A percentile compares a stretch with the other conserved stretches of the same genome.
Conservation (phyloP, 176 grass and related monocot species). For the Bolboschoenus planiculmis region DNA sequence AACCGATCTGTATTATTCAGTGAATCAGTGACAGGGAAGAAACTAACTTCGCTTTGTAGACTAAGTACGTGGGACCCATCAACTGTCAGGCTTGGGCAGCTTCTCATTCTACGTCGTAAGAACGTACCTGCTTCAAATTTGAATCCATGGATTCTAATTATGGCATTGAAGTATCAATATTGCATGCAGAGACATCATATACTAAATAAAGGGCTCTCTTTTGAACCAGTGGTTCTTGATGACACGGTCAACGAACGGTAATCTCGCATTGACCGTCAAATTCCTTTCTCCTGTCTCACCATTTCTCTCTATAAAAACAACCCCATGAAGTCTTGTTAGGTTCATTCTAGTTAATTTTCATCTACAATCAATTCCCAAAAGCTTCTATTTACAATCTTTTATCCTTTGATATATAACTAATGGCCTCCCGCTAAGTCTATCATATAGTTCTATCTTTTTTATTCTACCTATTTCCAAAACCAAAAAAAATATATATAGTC, state of each 20-base stretch:
- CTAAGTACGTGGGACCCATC: not conserved
- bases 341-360: not conserved
- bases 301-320: not conserved
- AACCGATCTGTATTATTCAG: not conserved
- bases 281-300: not conserved
- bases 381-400: not conserved
- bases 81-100: not conserved
- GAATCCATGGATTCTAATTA: not conserved
- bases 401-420: not conserved
- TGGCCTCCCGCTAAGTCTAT: not conserved
- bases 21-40: not conserved
- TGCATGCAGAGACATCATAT: not conserved
- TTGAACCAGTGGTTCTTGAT: not conserved
- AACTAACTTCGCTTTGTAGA: not conserved
- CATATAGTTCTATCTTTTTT: not conserved
- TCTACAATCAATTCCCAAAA: not conserved
- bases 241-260: not conserved
- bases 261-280: not conserved
- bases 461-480: not conserved
- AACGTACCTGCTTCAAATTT: not conserved
- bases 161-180: not conserved
- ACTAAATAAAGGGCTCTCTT: not conserved
- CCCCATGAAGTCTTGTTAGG: not conserved
- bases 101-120: not conserved
- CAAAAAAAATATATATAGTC: not conserved